Evolutionary conservation across 331 rosid species (phyloP), one percentile per base, ranked within the genome.

Genomic region (Prunus yedoensis): DNA sequence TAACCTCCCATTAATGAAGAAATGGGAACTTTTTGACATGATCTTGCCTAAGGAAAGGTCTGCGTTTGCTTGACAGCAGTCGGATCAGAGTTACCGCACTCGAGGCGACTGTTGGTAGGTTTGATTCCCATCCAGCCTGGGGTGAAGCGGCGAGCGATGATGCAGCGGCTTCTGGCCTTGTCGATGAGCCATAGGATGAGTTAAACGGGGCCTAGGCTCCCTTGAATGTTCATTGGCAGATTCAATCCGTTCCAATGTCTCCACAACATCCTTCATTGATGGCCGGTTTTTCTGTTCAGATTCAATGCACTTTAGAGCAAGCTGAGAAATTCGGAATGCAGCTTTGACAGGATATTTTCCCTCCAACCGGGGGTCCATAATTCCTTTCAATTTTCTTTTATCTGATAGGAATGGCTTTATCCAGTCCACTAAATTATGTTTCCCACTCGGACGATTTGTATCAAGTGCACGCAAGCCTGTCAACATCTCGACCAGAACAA

Each of bases 211-310:
- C 74, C 82, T 84, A 10, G 88, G 88, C 61, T 89, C 91, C 73
- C 72, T 79, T 14, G 82, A 74, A 74, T 23, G 84, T 73, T 90
- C 88, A 38, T 78, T 80, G 38, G 81, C 84, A 23, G 93, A 77
- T 77, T 92, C 88, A 30, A 91, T 81, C 54, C 85, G 83, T 80
- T 83, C 90, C 81, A 95, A 76, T 72, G 1, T 81, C 77, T 85
- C 97, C 80, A 95, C 78, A 25, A 95, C 98, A 68, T 88, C 89
- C 41, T 86, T 85, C 99, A 95, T 95, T 28, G 98, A 77, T 5
- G 99, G 99, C 6, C 97, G 81, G 63, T 84, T 83, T 85, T 80
- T 92, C 50, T 85, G 98, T 80, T 92, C 98, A 52, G 93, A 32
- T 70, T 87, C 94, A n/a, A 95, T 83, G 73, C 99, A 95, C 25